phyloP scores from a whole-genome alignment of 1,139 yeast species.

The Saccharomycopsis hybrid region DNA sequence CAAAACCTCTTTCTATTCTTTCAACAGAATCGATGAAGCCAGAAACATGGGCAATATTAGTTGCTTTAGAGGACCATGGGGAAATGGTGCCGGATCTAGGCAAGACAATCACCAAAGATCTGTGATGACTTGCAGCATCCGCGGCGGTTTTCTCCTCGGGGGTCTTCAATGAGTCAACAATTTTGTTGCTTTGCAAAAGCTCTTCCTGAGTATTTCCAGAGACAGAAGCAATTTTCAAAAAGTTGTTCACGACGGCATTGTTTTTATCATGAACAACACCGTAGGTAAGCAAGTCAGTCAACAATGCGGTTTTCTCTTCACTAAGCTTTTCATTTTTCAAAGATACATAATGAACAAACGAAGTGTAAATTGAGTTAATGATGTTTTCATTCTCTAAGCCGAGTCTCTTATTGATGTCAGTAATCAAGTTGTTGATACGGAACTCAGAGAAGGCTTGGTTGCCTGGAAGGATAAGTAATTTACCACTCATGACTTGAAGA shows the following conservation, averaged over 20 bases:
- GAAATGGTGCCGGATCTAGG: constrained; percentile 97
- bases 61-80: constrained; percentile 99
- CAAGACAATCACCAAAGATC: constrained; percentile 64
- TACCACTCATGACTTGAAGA: constrained; percentile 4
- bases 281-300: constrained; percentile 65
- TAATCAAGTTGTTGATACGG: constrained; percentile 66
- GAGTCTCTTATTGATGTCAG: constrained; percentile 65
- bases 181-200: not conserved
- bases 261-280: constrained; percentile 57
- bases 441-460: constrained; percentile 86
- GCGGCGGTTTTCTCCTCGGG: constrained; percentile 22
- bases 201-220: constrained; percentile 6
- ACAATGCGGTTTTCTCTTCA: constrained; percentile 33
- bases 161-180: not conserved
- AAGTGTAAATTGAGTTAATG: constrained; percentile 64
- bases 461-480: constrained; percentile 66
- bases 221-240: constrained; percentile 38
- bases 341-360: constrained; percentile 78
- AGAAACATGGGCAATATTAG: constrained; percentile 86
- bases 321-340: constrained; percentile 35
- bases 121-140: constrained; percentile 40
- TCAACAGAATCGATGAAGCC: constrained; percentile 66
- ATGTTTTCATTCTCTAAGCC: constrained; percentile 34
- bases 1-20: constrained; percentile 87
- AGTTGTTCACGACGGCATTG: constrained; percentile 42